Evolutionary conservation across 257 asterid genomes (phyloP), one percentile per base, ranked within the genome.

Genomic region (Coffea eugenioides): DNA sequence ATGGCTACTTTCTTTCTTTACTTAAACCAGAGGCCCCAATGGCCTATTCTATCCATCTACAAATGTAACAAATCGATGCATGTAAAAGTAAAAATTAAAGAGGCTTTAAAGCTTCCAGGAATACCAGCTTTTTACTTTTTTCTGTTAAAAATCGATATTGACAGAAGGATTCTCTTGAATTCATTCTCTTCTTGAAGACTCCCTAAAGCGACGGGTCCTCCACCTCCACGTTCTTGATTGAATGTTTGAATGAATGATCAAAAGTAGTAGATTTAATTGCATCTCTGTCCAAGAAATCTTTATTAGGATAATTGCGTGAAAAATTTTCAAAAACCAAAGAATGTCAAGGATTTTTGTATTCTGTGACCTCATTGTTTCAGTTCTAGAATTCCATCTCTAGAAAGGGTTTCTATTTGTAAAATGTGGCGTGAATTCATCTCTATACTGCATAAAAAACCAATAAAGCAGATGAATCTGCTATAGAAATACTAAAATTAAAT

Each of bases 131-230:
- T 49, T 36, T 59, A 3, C 41, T 34, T 21, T 16, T 41, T 75
- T 36, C 20, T 21, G 43, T 59, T 39, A 59, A 61, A 13, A 23
- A 34, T 75, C 79, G 79, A 75, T 21, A 57, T 39, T 59, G 13
- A 59, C 41, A 56, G 21, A 20, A 41, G 43, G 71, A 13, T 75
- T 59, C n/a, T 21, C 34, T 56, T 43, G 7, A 15, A 71, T 10
- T 46, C 61, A 48, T 56, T 71, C 39, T 13, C n/a, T 48, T 8
- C 48, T 46, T 12, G 20, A 9, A 20, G 21, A 7, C n/a, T n/a
- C 51, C 77, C 41, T 41, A 10, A 57, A 41, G 13, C 8, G 69
- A 75, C 41, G 69, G 78, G 56, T 75, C 69, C n/a, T n/a, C n/a
- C n/a, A n/a, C n/a, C 11, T 39, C 64, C 64, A 23, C 43, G 66